Evolutionary conservation across 2,329 filamentous ascomycete species (phyloP).

Genomic region (Hypoxylon sp.): DNA sequence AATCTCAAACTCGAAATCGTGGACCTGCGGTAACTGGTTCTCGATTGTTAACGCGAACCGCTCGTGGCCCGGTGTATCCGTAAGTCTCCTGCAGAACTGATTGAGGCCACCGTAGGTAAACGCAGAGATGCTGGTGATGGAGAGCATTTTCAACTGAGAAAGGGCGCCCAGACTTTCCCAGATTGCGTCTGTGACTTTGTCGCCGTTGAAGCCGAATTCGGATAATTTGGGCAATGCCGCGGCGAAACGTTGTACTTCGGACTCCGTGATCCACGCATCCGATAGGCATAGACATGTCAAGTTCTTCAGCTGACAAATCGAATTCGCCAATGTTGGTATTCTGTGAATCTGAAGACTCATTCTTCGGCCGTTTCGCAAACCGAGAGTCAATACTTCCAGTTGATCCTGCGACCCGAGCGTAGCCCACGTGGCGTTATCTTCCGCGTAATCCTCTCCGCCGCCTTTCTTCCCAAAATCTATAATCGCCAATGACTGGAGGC

Average conservation of each 20-base stretch:
- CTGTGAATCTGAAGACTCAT: conserved; percentile 60
- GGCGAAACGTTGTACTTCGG: conserved; percentile 64
- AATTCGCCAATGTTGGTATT: conserved; percentile 48
- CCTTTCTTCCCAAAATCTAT: conserved; percentile 36
- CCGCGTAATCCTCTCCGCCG: conserved; percentile 32
- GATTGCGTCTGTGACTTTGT: conserved; percentile 63
- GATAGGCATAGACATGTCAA: conserved; percentile 67
- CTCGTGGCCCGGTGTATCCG: conserved; percentile 43
- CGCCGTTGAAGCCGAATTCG: conserved; percentile 68
- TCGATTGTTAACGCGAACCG: conserved; percentile 54
- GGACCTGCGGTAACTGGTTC: conserved; percentile 54
- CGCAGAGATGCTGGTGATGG: conserved; percentile 66
- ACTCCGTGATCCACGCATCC: conserved; percentile 63
- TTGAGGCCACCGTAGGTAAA: conserved; percentile 67
- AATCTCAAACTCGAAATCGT: no score
- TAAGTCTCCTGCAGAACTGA: conserved; percentile 56
- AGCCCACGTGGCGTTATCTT: conserved; percentile 42
- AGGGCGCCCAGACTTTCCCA: conserved; percentile 56
- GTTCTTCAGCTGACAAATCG: conserved; percentile 64
- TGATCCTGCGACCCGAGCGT: conserved; percentile 46
- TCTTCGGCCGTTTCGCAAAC: conserved; percentile 58
- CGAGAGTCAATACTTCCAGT: conserved; percentile 47
- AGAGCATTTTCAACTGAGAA: conserved; percentile 63
- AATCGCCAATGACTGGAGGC: conserved; percentile 45
- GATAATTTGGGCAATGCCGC: conserved; percentile 63